Evolutionary conservation across 2,329 filamentous ascomycete species (phyloP).

Genomic region (Bipolaris victoriae): DNA sequence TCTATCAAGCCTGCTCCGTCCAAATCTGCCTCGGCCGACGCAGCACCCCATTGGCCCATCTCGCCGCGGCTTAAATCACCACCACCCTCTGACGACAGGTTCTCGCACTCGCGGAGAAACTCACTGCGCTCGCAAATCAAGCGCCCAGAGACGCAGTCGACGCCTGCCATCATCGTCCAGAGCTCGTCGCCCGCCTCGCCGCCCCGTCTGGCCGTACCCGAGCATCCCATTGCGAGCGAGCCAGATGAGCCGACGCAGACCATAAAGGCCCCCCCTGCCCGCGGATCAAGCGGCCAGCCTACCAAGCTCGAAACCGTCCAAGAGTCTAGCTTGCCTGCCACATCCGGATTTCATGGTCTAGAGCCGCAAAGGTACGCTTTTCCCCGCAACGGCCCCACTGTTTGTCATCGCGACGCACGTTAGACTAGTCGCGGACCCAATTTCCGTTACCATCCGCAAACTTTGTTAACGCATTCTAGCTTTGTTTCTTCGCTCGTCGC

Average conservation of each 20-base stretch:
- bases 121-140: slow-evolving; percentile 49
- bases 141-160: slow-evolving; percentile 39
- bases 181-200: slow-evolving; percentile 51
- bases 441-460: slow-evolving; percentile 24
- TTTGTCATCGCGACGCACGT: slow-evolving; percentile 37
- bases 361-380: slow-evolving; percentile 39
- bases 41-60: slow-evolving; percentile 73
- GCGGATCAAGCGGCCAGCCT: slow-evolving; percentile 62
- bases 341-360: slow-evolving; percentile 60
- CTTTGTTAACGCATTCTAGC: slow-evolving; percentile 32
- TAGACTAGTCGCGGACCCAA: slow-evolving; percentile 24
- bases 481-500: slow-evolving; percentile 24
- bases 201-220: slow-evolving; percentile 39
- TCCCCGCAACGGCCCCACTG: slow-evolving; percentile 39
- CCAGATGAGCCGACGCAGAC: slow-evolving; percentile 47
- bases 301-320: slow-evolving; percentile 86
- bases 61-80: slow-evolving; percentile 80
- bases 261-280: slow-evolving; percentile 51
- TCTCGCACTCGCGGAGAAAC: slow-evolving; percentile 51
- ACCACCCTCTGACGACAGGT: slow-evolving; percentile 54
- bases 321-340: slow-evolving; percentile 77
- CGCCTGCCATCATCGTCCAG: slow-evolving; percentile 55
- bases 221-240: slow-evolving; percentile 41
- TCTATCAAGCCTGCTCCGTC: slow-evolving; percentile 45
- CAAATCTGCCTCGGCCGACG: slow-evolving; percentile 51